Base-by-base conservation (phyloP, 148 eudicot genomes). In the Spergularia marina region DNA sequence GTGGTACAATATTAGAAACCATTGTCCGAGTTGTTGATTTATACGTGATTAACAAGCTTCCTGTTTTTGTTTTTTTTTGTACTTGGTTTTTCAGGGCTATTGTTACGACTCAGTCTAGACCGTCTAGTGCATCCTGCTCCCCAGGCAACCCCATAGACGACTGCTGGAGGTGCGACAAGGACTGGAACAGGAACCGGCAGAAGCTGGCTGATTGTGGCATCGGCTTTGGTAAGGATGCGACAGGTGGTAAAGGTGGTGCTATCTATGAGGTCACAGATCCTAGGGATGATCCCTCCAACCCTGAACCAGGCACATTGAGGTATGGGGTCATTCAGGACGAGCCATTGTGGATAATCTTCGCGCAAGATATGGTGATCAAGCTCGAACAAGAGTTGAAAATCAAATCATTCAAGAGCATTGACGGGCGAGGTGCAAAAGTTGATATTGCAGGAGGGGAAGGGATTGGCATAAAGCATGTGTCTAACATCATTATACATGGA, bases 361-460 rank as follows among this genome's bases (percentile, higher is more conserved):
- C 63, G 1, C 44, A 10, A 4, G 81, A 78, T 44, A 44, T 44
- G 49, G 9, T 81, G 76, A 23, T 87, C 47, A 78, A 79, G 49
- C 49, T 44, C 10, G 4, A 44, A 44, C 8, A 44, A 6, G 49
- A 44, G 49, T 44, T 44, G 10, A 44, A 9, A 44, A 44, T 44
- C 49, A 44, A 44, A 52, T 78, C 84, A 39, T 83, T n/a, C 78
- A 84, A 74, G 77, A 83, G 82, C 41, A 81, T 83, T 3, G 84
- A 80, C 70, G 89, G 49, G 89, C 85, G 21, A 83, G 87, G 14
- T 87, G 91, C 81, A 87, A 85, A 44, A 6, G 49, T 44, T 6
- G 9, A 44, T 44, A 6, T 44, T 44, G 49, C 49, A 6, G 49
- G 49, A 9, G 49, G 49, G 10, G 49, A 6, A 44, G 49, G 49